A percentile compares a stretch with the other conserved stretches of the same genome.
Evolutionary conservation across 1,284 basidiomycete genomes (phyloP).

Genomic region (Pterulicium gracile): DNA sequence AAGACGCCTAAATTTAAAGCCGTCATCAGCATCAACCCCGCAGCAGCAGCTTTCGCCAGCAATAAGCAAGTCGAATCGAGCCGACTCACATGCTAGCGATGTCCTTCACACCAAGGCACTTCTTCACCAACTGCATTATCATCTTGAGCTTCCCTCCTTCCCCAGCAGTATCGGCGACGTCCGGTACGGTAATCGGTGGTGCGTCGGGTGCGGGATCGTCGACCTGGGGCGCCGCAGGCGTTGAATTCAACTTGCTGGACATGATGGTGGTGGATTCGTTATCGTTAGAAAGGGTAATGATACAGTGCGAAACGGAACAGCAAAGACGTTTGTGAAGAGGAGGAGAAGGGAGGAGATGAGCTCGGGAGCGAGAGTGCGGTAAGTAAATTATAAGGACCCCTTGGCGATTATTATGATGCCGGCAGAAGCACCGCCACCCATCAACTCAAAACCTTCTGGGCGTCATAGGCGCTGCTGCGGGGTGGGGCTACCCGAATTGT

Average conservation of each 20-base stretch:
- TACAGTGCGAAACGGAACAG: no score
- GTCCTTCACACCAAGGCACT: conserved; percentile 82
- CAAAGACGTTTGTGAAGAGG: no score
- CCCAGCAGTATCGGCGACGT: conserved; percentile 51
- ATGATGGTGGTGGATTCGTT: no score
- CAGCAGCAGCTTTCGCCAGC: conserved; percentile 3
- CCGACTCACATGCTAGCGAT: conserved; percentile 77
- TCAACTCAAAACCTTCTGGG: no score
- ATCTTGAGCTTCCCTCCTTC: conserved; percentile 88
- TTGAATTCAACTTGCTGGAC: background rate
- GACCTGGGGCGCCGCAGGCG: conserved; percentile 5
- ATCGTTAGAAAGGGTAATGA: no score
- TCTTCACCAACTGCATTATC: conserved; percentile 81
- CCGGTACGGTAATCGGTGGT: conserved; percentile 63
- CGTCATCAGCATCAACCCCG: background rate
- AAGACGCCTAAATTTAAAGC: conserved; percentile 49
- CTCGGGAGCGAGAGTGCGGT: no score
- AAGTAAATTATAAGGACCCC: no score
- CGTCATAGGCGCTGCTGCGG: no score
- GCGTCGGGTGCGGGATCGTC: conserved; percentile 46
- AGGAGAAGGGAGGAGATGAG: no score
- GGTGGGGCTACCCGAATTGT: no score
- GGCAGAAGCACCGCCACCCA: no score
- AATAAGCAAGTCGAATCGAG: conserved; percentile 8
- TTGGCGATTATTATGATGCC: no score